A percentile compares a stretch with the other conserved stretches of the same genome.
Conservation (phyloP, 306 rosid species). For the Gynostemma pentaphyllum region DNA sequence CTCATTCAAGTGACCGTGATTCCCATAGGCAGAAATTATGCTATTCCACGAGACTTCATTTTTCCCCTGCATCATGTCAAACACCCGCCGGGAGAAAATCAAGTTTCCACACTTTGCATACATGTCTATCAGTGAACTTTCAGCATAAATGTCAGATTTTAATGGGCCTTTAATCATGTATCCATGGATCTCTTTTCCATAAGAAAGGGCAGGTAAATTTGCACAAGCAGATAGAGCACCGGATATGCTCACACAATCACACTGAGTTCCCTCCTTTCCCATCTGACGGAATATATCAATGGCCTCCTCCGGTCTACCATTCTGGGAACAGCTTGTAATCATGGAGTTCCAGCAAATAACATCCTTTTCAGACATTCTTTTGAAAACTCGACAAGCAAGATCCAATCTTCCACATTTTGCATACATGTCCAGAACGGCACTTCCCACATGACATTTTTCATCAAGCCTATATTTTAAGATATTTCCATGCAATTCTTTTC, state of each 20-base stretch:
- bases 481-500: conserved; percentile 63
- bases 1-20: conserved; percentile 43
- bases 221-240: conserved; percentile 63
- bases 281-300: conserved; percentile 50
- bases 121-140: conserved; percentile 65
- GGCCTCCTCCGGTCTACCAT: conserved; percentile 61
- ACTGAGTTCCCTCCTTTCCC: conserved; percentile 44
- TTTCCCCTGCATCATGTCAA: conserved; percentile 46
- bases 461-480: conserved; percentile 40
- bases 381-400: conserved; percentile 43
- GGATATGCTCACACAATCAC: conserved; percentile 54
- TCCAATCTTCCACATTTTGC: conserved; percentile 75
- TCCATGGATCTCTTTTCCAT: conserved; percentile 66
- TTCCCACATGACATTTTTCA: conserved; percentile 37
- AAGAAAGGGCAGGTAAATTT: conserved; percentile 45
- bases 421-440: conserved; percentile 65
- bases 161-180: conserved; percentile 37
- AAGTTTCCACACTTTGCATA: conserved; percentile 81
- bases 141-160: conserved; percentile 37
- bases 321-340: conserved; percentile 57
- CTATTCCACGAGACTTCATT: conserved; percentile 85
- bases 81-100: conserved; percentile 37
- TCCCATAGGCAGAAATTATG: conserved; percentile 69
- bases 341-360: conserved; percentile 77
- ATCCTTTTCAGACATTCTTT: conserved; percentile 47